Evolutionary conservation across 176 grass and related monocot species (phyloP).

Genomic region (Oryza brachyantha): DNA sequence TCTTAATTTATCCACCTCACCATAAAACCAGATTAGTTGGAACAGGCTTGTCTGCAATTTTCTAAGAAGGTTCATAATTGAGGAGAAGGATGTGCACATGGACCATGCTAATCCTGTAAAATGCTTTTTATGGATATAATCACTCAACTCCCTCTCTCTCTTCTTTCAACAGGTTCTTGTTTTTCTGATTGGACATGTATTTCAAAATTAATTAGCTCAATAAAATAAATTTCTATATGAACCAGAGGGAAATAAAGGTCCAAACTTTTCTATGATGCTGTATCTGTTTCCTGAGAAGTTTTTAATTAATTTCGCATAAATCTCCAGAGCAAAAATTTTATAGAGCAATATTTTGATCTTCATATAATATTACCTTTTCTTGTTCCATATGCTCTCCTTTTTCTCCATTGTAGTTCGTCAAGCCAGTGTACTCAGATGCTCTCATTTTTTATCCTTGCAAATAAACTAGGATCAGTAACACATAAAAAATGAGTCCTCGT

Average conservation of each 20-base stretch:
- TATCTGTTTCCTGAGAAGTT: not conserved
- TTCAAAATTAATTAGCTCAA: not conserved
- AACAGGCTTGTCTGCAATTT: conserved; percentile 8
- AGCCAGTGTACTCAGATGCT: not conserved
- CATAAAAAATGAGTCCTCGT: not conserved
- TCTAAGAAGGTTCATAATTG: not conserved
- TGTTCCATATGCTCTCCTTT: not conserved
- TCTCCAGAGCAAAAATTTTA: not conserved
- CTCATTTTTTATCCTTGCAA: not conserved
- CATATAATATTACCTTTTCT: not conserved
- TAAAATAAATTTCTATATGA: not conserved
- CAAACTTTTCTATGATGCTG: not conserved
- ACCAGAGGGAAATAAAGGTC: not conserved
- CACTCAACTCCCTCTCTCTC: not conserved
- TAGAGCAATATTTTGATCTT: not conserved
- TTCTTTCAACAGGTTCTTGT: not conserved
- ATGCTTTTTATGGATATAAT: not conserved
- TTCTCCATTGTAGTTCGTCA: not conserved
- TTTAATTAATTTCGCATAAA: not conserved
- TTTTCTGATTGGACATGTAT: not conserved
- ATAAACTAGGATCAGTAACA: not conserved
- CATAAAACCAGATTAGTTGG: not conserved
- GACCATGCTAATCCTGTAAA: not conserved
- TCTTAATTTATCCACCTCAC: not conserved
- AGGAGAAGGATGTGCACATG: not conserved